A percentile compares a stretch with the other conserved stretches of the same genome.
Evolutionary conservation across 768 basidiomycete genomes (phyloP).

Genomic region (Russula ochroleuca): DNA sequence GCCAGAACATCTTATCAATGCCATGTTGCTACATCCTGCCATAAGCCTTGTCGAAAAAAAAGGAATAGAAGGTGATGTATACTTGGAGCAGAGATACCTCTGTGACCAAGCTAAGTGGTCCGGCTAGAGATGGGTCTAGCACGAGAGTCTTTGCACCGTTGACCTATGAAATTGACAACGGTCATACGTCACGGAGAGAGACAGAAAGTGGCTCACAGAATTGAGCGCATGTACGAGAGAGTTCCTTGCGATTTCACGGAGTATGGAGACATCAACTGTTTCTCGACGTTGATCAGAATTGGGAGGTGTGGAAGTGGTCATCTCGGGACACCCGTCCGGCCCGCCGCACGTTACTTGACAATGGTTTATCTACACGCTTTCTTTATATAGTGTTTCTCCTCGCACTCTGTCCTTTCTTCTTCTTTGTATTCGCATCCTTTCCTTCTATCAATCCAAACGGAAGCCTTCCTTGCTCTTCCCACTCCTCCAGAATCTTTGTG

Average conservation of each 20-base stretch:
- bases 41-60: not conserved
- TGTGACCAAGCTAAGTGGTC: conserved; percentile 91
- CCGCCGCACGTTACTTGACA: not conserved
- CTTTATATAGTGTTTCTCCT: conserved; percentile 65
- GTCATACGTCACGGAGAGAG: not conserved
- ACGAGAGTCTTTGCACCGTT: conserved; percentile 95
- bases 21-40: conserved; percentile 78
- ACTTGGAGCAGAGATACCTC: conserved; percentile 94
- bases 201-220: conserved; percentile 44
- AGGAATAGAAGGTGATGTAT: conserved; percentile 4
- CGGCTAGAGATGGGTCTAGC: conserved; percentile 82
- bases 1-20: conserved; percentile 99
- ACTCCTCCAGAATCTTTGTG: conserved; percentile 62
- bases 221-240: conserved; percentile 83
- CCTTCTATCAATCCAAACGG: conserved; percentile 69
- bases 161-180: conserved; percentile 45
- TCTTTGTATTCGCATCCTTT: conserved; percentile 41
- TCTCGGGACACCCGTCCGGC: conserved; percentile 8
- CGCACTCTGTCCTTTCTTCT: conserved; percentile 68
- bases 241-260: conserved; percentile 77
- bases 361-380: not conserved
- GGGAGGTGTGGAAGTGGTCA: conserved; percentile 29
- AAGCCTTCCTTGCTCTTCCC: conserved; percentile 81
- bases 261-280: conserved; percentile 52
- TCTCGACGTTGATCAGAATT: conserved; percentile 35